Base-by-base conservation (phyloP, 352 stramenopile genomes). In the Phytophthora lateralis region DNA sequence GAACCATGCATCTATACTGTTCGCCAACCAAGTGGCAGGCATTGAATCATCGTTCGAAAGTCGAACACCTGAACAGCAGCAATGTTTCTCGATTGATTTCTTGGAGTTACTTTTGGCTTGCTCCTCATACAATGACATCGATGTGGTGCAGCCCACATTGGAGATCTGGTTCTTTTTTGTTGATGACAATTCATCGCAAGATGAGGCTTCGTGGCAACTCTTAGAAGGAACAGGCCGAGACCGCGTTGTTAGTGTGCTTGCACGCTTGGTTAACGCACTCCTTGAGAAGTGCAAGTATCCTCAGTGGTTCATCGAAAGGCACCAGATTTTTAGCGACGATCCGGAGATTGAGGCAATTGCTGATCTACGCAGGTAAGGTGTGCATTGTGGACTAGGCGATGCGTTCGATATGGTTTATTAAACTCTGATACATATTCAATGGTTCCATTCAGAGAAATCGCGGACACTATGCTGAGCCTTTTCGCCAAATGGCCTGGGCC, bases 111-210 rank as follows among this genome's bases (percentile, higher is more conserved):
- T 93, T 30, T 51, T 95, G 20, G 55, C 64, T 14, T 93, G 84
- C 50, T 89, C 84, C 7, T 78, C 77, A 17, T 84, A 80, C 38
- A 39, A 68, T 12, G 72, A 91, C 29, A 50, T 73, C 9, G 67
- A 84, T 27, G 78, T 90, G 8, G 73, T 76, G 9, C 76, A 92
- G 38, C 80, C 80, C 12, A 95, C 85, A 26, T 71, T 95, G 27
- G 86, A 95, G 62, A 90, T 95, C 27, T 95, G 86, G 86, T 95
- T 91, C 68, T 92, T 92, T 47, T 78, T 95, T n/a, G 71, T 95
- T 9, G 86, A 95, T 51, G 69, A 77, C n/a, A 74, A 65, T 43
- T 58, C 69, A 4, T 55, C 44, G 3, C 68, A 85, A 46, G 74
- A 74, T 35, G 78, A 80, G 14, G 57, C 70, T 11, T 77, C 79